Percentiles rank a stretch among this genome's conserved stretches.
phyloP scores from a whole-genome alignment of 148 eudicot genomes.

The Vaccinium darrowii region DNA sequence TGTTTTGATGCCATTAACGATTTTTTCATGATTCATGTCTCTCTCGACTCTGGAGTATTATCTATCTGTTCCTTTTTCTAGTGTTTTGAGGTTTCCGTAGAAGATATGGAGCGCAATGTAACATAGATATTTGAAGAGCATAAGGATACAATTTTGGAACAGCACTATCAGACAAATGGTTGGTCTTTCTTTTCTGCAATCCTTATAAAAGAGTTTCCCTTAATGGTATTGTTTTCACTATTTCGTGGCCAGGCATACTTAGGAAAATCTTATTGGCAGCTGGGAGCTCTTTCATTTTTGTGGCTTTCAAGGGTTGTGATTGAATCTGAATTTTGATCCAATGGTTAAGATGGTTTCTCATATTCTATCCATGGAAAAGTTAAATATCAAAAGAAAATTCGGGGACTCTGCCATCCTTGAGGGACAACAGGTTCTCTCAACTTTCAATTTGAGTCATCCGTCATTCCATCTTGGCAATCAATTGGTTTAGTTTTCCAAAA shows the following conservation, averaged over 20 bases:
- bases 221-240: background rate
- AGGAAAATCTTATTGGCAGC: background rate
- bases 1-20: background rate
- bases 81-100: constrained; percentile 62
- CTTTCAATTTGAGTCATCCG: no score
- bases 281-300: no score
- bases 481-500: no score
- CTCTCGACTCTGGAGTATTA: background rate
- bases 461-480: no score
- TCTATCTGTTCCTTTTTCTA: background rate
- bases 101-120: constrained; percentile 56
- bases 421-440: no score
- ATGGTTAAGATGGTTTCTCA: no score
- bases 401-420: no score
- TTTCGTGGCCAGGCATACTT: background rate
- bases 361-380: no score
- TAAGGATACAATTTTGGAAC: constrained; percentile 63
- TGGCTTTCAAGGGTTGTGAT: no score
- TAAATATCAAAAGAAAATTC: no score
- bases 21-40: background rate
- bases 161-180: constrained; percentile 84
- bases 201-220: background rate
- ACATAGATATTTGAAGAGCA: constrained; percentile 67
- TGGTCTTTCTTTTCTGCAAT: constrained; percentile 18
- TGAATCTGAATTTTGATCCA: no score